Evolutionary conservation across 2,329 filamentous ascomycete species (phyloP), one percentile per base, ranked within the genome.

Genomic region (Alternaria triticimaculans): DNA sequence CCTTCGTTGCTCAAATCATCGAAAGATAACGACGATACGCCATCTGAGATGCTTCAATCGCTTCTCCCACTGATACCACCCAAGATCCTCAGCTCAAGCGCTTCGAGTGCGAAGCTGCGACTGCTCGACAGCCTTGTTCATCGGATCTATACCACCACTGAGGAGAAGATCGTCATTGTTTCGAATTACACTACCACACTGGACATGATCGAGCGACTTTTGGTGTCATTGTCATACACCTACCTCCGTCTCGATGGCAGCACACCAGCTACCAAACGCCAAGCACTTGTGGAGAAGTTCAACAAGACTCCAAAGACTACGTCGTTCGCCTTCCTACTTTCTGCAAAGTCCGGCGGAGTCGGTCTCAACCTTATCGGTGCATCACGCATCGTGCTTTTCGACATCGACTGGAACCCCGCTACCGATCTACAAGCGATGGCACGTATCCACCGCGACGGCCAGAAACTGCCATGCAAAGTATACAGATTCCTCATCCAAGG

Each of bases 401-500:
- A 93, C 69, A 87, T 91, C 9, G 90, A 92, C 78, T 93, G 90
- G 90, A 93, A 93, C 71, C 90, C 90, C 2, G 89, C 89, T 0
- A 91, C 88, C 0, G 90, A 93, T 71, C 81, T 90, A 20, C 90
- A 93, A 76, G 90, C 90, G 8, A 92, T 92, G 89, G 90, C 90
- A 12, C 87, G 90, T 14, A 90, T 92, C 50, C 90, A 92, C 74
- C 86, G 90, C 53, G 89, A 92, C 69, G 90, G 90, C 1, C 90
- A 93, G 74, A 90, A 89, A 75, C 80, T 84, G 11, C 87, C 87
- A 4, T 91, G 90, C 65, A 87, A 87, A 59, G 91, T 92, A 62
- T 93, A 93, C 71, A 84, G 90, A 6, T 83, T 93, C 60, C 75
- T 93, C 12, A 87, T 90, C 5, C 87, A 90, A 62, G 90, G 90